Conservation (phyloP, 2,329 filamentous ascomycete genomes). For the Pseudogymnoascus sp. region DNA sequence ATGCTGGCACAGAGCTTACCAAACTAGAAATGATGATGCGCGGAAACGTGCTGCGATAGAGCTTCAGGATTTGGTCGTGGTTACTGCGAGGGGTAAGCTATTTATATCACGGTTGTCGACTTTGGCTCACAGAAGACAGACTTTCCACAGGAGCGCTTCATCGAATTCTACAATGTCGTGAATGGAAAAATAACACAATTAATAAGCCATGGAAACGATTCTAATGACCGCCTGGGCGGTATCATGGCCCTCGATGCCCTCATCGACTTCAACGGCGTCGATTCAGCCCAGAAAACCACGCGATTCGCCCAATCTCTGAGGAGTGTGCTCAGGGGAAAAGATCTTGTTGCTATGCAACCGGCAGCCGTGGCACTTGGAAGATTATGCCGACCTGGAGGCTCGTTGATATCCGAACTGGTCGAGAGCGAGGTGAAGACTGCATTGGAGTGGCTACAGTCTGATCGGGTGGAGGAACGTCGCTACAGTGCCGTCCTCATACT, state of each 20-base stretch:
- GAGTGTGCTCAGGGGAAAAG: conserved; percentile 79
- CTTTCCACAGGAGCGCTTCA: conserved; percentile 71
- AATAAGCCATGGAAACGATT: conserved; percentile 78
- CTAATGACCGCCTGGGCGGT: conserved; percentile 81
- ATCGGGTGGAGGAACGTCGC: conserved; percentile 83
- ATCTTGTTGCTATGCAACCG: conserved; percentile 81
- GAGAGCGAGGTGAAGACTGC: conserved; percentile 96
- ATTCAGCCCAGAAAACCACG: conserved; percentile 86
- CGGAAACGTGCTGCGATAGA: conserved; percentile 28
- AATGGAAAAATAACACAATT: conserved; percentile 60
- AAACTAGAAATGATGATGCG: conserved; percentile 25
- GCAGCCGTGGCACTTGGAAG: conserved; percentile 85
- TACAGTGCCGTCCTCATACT: conserved; percentile 90
- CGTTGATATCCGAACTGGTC: conserved; percentile 88
- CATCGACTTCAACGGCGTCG: conserved; percentile 93
- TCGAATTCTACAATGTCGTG: conserved; percentile 58
- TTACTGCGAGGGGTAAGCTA: conserved; percentile 27
- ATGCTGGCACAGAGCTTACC: not conserved
- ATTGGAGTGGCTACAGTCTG: conserved; percentile 92
- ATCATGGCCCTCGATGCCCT: conserved; percentile 86
- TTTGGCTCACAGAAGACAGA: conserved; percentile 41
- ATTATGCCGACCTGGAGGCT: conserved; percentile 84
- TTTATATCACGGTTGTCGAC: not conserved
- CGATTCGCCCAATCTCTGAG: conserved; percentile 88
- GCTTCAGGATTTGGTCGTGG: conserved; percentile 27